Evolutionary conservation across 164 flowering plant species (phyloP).

Genomic region (Vitis cinerea): DNA sequence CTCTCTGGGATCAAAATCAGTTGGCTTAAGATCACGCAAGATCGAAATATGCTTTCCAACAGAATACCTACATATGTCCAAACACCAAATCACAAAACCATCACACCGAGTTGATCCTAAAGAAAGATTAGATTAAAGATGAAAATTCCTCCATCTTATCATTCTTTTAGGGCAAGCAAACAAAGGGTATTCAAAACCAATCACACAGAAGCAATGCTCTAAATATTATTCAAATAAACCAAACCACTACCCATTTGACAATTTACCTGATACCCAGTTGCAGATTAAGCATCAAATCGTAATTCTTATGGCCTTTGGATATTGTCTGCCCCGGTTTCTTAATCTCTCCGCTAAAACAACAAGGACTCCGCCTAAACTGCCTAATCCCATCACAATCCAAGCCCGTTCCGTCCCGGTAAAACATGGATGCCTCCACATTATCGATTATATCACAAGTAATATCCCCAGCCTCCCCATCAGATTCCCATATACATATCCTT

Average conservation of each 20-base stretch:
- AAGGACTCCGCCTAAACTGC: conserved; percentile 47
- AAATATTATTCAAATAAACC: background rate
- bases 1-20: conserved; percentile 71
- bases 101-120: background rate
- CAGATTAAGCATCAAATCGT: conserved; percentile 81
- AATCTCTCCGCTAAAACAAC: conserved; percentile 53
- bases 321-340: conserved; percentile 78
- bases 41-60: conserved; percentile 65
- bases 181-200: too few relatives aligned
- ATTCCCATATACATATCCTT: conserved; percentile 86
- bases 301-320: conserved; percentile 79
- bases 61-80: conserved; percentile 47
- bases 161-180: too few relatives aligned
- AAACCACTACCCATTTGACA: background rate
- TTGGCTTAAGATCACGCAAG: conserved; percentile 38
- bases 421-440: conserved; percentile 70
- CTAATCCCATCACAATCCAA: conserved; percentile 33
- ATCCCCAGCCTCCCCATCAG: conserved; percentile 87
- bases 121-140: too few relatives aligned
- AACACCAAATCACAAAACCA: conserved; percentile 6
- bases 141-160: too few relatives aligned
- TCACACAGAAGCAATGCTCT: too few relatives aligned
- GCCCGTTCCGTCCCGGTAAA: conserved; percentile 48
- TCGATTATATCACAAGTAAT: conserved; percentile 88
- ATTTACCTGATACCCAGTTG: conserved; percentile 80